Evolutionary conservation across 176 grass and related monocot genomes (phyloP).

Genomic region (Zoysia pacifica): DNA sequence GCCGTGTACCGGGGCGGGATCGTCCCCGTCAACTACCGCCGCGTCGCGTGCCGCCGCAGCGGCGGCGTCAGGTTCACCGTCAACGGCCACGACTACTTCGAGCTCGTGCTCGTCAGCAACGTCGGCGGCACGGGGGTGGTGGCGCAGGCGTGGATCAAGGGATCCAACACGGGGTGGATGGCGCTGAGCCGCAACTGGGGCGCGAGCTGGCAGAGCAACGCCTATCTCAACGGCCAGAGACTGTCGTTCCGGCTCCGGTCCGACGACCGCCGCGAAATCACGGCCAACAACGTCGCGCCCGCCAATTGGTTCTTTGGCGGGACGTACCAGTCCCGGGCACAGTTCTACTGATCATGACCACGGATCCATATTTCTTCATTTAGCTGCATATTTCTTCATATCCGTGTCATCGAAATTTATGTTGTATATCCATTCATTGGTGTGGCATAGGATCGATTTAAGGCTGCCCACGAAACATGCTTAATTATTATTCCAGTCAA

Average conservation of each 20-base stretch:
- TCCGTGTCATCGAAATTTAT: no score
- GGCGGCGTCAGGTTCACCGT: conserved; percentile 67
- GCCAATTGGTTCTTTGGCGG: conserved; percentile 55
- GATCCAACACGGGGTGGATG: conserved; percentile 42
- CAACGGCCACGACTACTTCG: conserved; percentile 57
- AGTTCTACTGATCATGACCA: conserved; percentile 18
- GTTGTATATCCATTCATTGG: no score
- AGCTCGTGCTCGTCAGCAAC: conserved; percentile 47
- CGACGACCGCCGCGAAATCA: conserved; percentile 50
- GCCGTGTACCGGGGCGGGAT: conserved; percentile 67
- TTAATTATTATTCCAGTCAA: no score
- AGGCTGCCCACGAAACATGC: neutral
- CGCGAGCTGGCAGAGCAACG: conserved; percentile 48
- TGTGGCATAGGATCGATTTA: conserved; percentile 42
- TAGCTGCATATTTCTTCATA: no score
- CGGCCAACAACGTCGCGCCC: conserved; percentile 55
- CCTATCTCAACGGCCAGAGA: conserved; percentile 37
- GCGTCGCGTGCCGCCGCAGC: conserved; percentile 41
- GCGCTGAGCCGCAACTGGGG: conserved; percentile 54
- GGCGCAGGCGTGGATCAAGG: conserved; percentile 53
- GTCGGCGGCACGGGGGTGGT: conserved; percentile 64
- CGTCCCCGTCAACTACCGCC: conserved; percentile 57
- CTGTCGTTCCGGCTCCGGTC: conserved; percentile 55
- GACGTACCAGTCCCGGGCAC: conserved; percentile 41
- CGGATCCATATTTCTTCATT: no score